phyloP scores from a whole-genome alignment of 345 rosid genomes.

The Tarenaya hassleriana region DNA sequence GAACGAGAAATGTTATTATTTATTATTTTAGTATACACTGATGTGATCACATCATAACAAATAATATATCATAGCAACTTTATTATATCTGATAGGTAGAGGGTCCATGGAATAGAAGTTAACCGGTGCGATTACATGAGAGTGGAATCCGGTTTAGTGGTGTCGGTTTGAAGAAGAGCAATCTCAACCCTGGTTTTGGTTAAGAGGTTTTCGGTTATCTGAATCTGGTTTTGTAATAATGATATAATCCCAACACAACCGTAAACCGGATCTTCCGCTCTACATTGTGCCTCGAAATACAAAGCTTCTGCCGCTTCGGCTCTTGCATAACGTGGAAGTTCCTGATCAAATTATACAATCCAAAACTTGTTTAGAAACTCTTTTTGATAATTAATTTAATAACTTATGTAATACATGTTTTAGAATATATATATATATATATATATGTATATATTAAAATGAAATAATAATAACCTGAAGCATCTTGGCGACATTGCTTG shows the following conservation, averaged over 20 bases:
- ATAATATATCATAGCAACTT: too few species aligned
- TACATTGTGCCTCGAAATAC: slow-evolving; percentile 19
- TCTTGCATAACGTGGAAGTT: slow-evolving; percentile 11
- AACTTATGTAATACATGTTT: too few species aligned
- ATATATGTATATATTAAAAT: neutral
- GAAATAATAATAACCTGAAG: slow-evolving; percentile 35
- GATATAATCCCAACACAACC: slow-evolving; percentile 16
- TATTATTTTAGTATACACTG: too few species aligned
- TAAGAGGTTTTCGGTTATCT: slow-evolving; percentile 6
- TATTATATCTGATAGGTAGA: too few species aligned
- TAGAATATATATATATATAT: neutral
- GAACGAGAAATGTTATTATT: too few species aligned
- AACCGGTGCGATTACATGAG: too few species aligned
- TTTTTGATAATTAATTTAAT: too few species aligned
- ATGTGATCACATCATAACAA: too few species aligned
- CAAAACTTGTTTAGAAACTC: too few species aligned
- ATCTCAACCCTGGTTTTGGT: slow-evolving; percentile 13
- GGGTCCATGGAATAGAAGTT: too few species aligned
- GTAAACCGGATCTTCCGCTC: slow-evolving; percentile 17
- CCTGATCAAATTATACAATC: slow-evolving; percentile 11
- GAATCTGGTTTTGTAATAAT: slow-evolving; percentile 16
- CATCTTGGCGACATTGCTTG: slow-evolving; percentile 48
- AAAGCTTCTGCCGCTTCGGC: slow-evolving; percentile 13
- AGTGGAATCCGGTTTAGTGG: too few species aligned
- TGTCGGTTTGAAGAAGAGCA: slow-evolving; percentile 16